Conservation (phyloP, 2,329 filamentous ascomycete genomes). For the Lithohypha guttulata region DNA sequence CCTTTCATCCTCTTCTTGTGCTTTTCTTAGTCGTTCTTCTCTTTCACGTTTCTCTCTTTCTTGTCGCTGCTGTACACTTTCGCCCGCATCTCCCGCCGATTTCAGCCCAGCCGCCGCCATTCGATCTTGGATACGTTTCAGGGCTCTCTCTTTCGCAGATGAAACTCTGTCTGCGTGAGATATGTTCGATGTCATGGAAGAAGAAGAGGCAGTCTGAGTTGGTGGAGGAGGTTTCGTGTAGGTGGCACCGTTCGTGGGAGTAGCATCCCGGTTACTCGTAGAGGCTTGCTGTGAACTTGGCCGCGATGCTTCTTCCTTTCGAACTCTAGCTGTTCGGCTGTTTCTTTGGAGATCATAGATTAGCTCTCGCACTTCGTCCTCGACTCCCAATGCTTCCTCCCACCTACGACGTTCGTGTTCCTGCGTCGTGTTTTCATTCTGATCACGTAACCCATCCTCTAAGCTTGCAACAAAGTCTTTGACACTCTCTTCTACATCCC, state of each 20-base stretch:
- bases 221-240: constrained; percentile 34
- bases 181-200: constrained; percentile 71
- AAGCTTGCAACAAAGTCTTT: constrained; percentile 75
- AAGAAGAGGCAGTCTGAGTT: constrained; percentile 38
- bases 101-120: constrained; percentile 88
- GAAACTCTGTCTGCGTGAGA: constrained; percentile 89
- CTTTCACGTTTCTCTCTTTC: constrained; percentile 83
- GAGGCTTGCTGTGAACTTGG: constrained; percentile 42
- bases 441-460: constrained; percentile 79
- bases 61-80: constrained; percentile 70
- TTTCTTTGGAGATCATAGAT: constrained; percentile 91
- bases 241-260: constrained; percentile 37
- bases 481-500: constrained; percentile 92
- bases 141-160: constrained; percentile 93
- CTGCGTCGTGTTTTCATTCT: constrained; percentile 59
- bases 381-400: constrained; percentile 92
- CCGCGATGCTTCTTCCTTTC: constrained; percentile 53
- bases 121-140: constrained; percentile 92
- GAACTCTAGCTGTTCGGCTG: constrained; percentile 63
- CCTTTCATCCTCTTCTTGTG: constrained; percentile 85
- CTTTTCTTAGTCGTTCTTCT: constrained; percentile 75
- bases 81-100: constrained; percentile 64
- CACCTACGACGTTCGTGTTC: constrained; percentile 88
- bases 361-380: constrained; percentile 94
- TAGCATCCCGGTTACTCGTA: constrained; percentile 32